Percentiles rank a stretch among this genome's conserved stretches.
Conservation (phyloP, 1,284 basidiomycete species). For the Heterobasidion annosum region DNA sequence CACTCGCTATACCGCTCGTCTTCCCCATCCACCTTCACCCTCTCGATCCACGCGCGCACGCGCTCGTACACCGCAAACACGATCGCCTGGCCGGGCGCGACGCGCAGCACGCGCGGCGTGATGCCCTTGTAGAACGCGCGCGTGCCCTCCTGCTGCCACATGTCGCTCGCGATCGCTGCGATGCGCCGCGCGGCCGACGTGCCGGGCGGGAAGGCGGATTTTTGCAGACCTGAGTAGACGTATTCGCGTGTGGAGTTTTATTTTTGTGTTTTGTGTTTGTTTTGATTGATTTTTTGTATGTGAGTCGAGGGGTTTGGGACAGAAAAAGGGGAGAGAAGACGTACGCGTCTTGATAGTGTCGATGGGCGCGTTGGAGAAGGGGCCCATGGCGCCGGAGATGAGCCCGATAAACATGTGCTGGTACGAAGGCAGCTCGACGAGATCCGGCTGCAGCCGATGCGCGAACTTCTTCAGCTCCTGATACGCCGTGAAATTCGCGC, state of each 20-base stretch:
- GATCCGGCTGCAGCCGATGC: slow-evolving; percentile 68
- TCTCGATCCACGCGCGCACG: slow-evolving; percentile 69
- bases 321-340: slow-evolving; percentile 18
- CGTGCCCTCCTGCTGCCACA: slow-evolving; percentile 91
- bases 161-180: slow-evolving; percentile 74
- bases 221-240: slow-evolving; percentile 63
- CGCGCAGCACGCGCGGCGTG: slow-evolving; percentile 91
- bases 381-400: slow-evolving; percentile 95
- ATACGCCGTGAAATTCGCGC: slow-evolving; percentile 98
- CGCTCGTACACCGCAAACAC: slow-evolving; percentile 90
- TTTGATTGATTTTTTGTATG: background rate
- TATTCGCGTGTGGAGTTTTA: background rate
- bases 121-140: slow-evolving; percentile 96
- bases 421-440: slow-evolving; percentile 77
- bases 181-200: slow-evolving; percentile 76
- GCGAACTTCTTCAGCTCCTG: slow-evolving; percentile 91
- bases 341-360: slow-evolving; percentile 95
- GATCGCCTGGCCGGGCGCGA: slow-evolving; percentile 91
- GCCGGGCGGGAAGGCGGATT: slow-evolving; percentile 70
- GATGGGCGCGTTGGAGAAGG: slow-evolving; percentile 95
- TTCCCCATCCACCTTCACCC: slow-evolving; percentile 46
- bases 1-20: slow-evolving; percentile 62
- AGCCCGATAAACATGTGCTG: slow-evolving; percentile 94
- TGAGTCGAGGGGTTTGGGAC: background rate
- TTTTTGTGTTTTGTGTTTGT: background rate